phyloP scores from a whole-genome alignment of 352 stramenopile genomes.

The Blastocystis sp. region DNA sequence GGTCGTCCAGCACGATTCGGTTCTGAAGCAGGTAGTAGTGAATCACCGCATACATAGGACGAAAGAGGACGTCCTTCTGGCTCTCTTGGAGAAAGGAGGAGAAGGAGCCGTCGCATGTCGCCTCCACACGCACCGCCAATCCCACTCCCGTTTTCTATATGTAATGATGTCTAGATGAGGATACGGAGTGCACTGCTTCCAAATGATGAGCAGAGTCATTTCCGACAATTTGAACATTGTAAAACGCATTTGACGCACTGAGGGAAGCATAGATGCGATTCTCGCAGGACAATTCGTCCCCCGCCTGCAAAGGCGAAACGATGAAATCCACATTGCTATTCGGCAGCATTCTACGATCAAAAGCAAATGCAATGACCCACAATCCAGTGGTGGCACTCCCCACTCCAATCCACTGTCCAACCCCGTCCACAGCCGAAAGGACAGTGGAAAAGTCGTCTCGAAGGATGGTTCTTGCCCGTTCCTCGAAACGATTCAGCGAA shows the following conservation, averaged over 20 bases:
- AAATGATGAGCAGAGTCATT: too few relatives aligned
- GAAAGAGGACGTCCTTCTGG: not conserved
- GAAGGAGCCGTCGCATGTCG: not conserved
- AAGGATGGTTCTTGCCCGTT: not conserved
- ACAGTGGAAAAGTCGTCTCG: not conserved
- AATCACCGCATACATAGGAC: not conserved
- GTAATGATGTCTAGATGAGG: not conserved
- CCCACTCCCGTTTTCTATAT: conserved; percentile 33
- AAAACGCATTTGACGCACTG: not conserved
- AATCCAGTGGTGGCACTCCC: conserved; percentile 28
- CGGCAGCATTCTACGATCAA: conserved; percentile 9
- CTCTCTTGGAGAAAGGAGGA: not conserved
- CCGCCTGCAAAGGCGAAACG: not conserved
- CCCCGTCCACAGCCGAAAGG: not conserved
- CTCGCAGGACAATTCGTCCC: not conserved
- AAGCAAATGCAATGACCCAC: not conserved
- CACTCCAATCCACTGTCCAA: not conserved
- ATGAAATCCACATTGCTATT: conserved; percentile 66
- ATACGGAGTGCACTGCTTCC: not conserved
- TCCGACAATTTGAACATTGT: not conserved
- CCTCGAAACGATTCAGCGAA: conserved; percentile 29
- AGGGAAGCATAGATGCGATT: not conserved
- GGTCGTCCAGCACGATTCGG: not conserved
- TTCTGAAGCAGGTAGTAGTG: conserved; percentile 49
- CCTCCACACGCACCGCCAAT: not conserved